Percentiles rank a stretch among this genome's conserved stretches.
Conservation (phyloP, 495 filamentous ascomycete genomes). For the Penicillium malachiteum region DNA sequence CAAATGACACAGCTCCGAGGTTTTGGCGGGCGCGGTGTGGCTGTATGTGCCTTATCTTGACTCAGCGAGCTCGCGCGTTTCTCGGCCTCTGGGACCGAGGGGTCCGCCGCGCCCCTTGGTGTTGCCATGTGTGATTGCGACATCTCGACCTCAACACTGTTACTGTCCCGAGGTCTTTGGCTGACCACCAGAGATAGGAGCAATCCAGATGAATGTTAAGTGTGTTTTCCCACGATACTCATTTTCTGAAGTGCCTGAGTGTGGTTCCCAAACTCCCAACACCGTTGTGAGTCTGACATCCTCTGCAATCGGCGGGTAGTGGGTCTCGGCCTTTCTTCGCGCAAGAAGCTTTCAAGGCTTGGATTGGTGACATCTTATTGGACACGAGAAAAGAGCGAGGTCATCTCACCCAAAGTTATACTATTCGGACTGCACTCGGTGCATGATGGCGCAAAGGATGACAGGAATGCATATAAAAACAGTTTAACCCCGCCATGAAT, state of each 20-base stretch:
- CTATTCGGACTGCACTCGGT: neutral
- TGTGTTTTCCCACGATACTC: no score
- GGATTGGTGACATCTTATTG: slow-evolving; percentile 1
- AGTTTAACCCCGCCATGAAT: neutral
- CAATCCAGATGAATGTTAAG: no score
- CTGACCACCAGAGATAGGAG: no score
- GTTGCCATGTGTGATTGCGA: slow-evolving; percentile 7
- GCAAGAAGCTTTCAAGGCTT: neutral
- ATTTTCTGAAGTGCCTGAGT: no score
- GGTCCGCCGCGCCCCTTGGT: neutral
- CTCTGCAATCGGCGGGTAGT: neutral
- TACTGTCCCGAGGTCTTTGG: neutral
- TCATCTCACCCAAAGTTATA: neutral
- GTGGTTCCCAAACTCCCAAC: no score
- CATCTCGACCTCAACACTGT: slow-evolving; percentile 5
- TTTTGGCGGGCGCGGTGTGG: slow-evolving; percentile 28
- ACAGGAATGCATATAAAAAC: neutral
- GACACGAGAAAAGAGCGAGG: slow-evolving; percentile 17
- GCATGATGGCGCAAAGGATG: neutral
- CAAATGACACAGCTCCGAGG: slow-evolving; percentile 57
- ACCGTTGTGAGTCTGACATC: no score
- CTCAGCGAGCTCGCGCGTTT: slow-evolving; percentile 26
- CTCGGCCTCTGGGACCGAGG: slow-evolving; percentile 32
- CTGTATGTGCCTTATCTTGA: slow-evolving; percentile 3
- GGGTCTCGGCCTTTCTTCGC: neutral